These are phyloP conservation scores for Plantago lanceolata DNA, from an alignment of 305 asterid species.

Conservation along the genomic window DNA sequence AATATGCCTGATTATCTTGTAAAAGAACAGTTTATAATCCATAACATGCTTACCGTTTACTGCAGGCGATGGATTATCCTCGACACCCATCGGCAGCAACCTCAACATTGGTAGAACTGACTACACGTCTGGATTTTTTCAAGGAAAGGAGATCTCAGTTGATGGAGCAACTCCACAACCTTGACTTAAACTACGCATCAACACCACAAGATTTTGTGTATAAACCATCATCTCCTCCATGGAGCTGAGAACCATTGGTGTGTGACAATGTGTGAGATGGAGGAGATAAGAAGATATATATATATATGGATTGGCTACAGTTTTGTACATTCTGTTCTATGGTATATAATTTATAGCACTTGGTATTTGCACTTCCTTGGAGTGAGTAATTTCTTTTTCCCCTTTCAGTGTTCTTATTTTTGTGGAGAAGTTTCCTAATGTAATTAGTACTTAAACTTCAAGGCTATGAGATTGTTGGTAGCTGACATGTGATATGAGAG, in stretches of 20 bases:
- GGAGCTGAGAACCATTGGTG: conserved; percentile 45
- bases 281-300: background rate
- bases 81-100: conserved; percentile 64
- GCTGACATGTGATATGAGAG: background rate
- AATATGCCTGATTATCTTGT: too few species aligned
- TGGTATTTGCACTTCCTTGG: conserved; percentile 17
- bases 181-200: conserved; percentile 68
- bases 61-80: conserved; percentile 54
- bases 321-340: conserved; percentile 41
- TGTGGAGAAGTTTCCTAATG: conserved; percentile 5
- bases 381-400: background rate
- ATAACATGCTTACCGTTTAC: background rate
- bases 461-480: background rate
- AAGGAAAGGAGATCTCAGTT: conserved; percentile 93
- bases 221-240: conserved; percentile 82
- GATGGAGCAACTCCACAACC: conserved; percentile 92
- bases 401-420: background rate
- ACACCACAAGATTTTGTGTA: conserved; percentile 58
- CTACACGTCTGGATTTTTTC: conserved; percentile 89
- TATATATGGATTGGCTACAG: background rate
- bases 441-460: background rate
- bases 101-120: conserved; percentile 76
- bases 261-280: conserved; percentile 23
- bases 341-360: conserved; percentile 27
- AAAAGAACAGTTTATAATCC: background rate